Evolutionary conservation across 2,329 filamentous ascomycete species (phyloP).

Genomic region (Trichoderma aggressivum): DNA sequence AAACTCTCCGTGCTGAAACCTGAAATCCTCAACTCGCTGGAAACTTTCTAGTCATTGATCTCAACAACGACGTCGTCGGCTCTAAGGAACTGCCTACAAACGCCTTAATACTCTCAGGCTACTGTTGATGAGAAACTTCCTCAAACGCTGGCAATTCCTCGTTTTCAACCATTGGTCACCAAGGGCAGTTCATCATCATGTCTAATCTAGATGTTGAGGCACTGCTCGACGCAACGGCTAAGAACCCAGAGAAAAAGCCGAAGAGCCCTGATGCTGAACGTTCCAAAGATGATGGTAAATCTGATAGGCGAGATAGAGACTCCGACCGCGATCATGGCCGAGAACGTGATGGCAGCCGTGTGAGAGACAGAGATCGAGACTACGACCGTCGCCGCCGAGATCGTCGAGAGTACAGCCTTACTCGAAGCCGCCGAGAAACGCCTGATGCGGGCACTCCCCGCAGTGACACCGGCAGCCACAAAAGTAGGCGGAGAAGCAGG

Average conservation of each 20-base stretch:
- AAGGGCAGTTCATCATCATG: constrained; percentile 36
- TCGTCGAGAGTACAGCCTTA: constrained; percentile 55
- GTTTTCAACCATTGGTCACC: background rate
- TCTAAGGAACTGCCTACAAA: background rate
- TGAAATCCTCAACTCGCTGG: constrained; percentile 2
- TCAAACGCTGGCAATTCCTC: background rate
- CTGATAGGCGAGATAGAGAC: constrained; percentile 19
- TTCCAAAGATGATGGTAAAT: constrained; percentile 37
- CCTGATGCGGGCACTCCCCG: constrained; percentile 62
- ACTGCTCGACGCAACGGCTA: constrained; percentile 80
- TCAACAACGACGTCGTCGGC: background rate
- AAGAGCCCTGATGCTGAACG: constrained; percentile 51
- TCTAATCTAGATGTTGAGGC: constrained; percentile 74
- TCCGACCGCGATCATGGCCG: constrained; percentile 34
- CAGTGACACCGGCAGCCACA: constrained; percentile 76
- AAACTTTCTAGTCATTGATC: background rate
- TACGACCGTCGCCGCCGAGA: constrained; percentile 49
- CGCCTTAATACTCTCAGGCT: background rate
- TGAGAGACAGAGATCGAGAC: constrained; percentile 48
- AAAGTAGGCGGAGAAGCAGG: constrained; percentile 76
- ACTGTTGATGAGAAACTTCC: background rate
- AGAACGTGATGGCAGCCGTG: constrained; percentile 42
- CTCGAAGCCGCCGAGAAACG: constrained; percentile 45
- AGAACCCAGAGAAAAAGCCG: constrained; percentile 50
- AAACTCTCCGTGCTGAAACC: constrained; percentile 3